These are phyloP conservation scores for Cinchona pubescens DNA, from an alignment of 257 asterid species.

Conservation along the genomic window DNA sequence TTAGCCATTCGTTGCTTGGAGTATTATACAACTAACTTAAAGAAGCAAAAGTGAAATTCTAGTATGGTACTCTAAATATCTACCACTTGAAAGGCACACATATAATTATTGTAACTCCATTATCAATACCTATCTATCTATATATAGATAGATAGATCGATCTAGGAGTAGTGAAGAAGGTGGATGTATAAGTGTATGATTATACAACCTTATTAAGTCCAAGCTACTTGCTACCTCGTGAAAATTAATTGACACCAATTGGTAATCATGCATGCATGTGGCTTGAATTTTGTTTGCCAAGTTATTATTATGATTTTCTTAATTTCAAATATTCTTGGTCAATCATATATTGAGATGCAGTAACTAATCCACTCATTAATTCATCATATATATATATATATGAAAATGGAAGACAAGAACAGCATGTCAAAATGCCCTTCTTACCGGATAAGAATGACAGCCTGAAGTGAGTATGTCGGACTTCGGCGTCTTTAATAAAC, in stretches of 20 bases:
- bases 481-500: too few species aligned
- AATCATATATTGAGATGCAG: background rate
- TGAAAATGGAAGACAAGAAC: background rate
- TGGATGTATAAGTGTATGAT: slow-evolving; percentile 7
- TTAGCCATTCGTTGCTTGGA: slow-evolving; percentile 15
- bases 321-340: background rate
- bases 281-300: background rate
- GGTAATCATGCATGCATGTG: slow-evolving; percentile 7
- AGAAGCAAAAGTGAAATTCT: slow-evolving; percentile 1
- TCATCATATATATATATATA: background rate
- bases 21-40: slow-evolving; percentile 6
- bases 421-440: too few species aligned
- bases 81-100: background rate
- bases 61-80: background rate
- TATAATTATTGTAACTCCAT: background rate
- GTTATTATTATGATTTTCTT: background rate
- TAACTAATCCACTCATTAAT: background rate
- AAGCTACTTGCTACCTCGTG: background rate
- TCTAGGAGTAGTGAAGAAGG: slow-evolving; percentile 22
- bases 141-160: background rate
- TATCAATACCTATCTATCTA: too few species aligned
- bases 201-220: background rate
- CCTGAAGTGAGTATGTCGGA: background rate
- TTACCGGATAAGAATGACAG: background rate
- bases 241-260: background rate